These are phyloP conservation scores for Pyrenochaeta sp. DNA, from an alignment of 2,329 filamentous ascomycete genomes.

Conservation along the genomic window DNA sequence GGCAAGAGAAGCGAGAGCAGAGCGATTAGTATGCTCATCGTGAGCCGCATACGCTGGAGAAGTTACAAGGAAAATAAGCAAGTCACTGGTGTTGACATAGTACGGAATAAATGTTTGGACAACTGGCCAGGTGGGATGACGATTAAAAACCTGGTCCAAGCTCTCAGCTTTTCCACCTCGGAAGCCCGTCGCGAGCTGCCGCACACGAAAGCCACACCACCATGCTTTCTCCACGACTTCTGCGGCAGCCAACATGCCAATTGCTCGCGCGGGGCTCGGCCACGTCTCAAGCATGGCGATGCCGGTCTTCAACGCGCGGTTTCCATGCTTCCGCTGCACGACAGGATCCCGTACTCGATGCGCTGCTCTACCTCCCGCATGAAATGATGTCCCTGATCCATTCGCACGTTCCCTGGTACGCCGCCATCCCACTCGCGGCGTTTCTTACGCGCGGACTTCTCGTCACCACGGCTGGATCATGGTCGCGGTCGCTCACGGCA, in stretches of 20 bases:
- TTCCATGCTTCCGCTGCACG: slow-evolving; percentile 60
- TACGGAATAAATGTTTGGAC: slow-evolving; percentile 15
- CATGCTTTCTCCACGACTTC: slow-evolving; percentile 33
- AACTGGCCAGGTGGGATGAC: slow-evolving; percentile 37
- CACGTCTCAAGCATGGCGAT: slow-evolving; percentile 1
- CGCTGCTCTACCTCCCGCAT: slow-evolving; percentile 54
- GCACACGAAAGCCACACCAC: slow-evolving; percentile 10
- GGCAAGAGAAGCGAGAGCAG: slow-evolving; percentile 37
- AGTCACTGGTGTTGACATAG: slow-evolving; percentile 15
- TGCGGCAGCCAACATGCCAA: slow-evolving; percentile 34
- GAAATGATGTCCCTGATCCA: slow-evolving; percentile 61
- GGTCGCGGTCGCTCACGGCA: slow-evolving; percentile 47
- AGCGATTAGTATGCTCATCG: slow-evolving; percentile 35
- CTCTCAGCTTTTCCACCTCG: slow-evolving; percentile 19
- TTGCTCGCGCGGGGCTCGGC: slow-evolving; percentile 22
- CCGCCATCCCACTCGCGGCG: slow-evolving; percentile 63
- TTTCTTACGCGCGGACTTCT: slow-evolving; percentile 58
- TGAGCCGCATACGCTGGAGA: slow-evolving; percentile 15
- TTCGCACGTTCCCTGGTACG: slow-evolving; percentile 61
- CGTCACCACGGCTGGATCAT: slow-evolving; percentile 56
- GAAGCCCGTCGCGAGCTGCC: slow-evolving; percentile 19
- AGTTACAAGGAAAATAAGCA: slow-evolving; percentile 17
- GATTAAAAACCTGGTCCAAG: slow-evolving; percentile 27
- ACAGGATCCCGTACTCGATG: slow-evolving; percentile 50
- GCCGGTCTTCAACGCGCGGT: slow-evolving; percentile 39